Evolutionary conservation across 2,329 filamentous ascomycete genomes (phyloP).

Genomic region (Fusarium papillatum): DNA sequence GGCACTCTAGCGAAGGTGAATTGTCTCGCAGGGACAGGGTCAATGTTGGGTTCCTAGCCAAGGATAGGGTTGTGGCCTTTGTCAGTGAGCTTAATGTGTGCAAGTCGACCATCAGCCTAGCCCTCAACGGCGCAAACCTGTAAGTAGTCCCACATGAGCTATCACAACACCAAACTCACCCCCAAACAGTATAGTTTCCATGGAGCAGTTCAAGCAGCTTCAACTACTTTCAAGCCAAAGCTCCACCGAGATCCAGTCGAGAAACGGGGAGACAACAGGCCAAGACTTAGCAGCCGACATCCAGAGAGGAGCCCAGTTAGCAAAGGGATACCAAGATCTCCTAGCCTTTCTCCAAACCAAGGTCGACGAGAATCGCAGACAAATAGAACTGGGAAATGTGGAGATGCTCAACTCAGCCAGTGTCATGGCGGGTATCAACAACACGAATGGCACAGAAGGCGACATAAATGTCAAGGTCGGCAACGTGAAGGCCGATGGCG

Average conservation of each 20-base stretch:
- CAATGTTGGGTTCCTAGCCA: background rate
- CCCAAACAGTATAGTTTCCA: background rate
- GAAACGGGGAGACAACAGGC: rapidly evolving
- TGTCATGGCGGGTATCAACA: background rate
- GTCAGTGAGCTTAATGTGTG: background rate
- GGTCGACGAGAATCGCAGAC: background rate
- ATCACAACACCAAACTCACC: too few species aligned
- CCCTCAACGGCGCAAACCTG: background rate
- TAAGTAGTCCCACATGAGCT: background rate
- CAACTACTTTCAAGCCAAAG: background rate
- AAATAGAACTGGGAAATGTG: background rate
- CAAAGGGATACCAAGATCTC: background rate
- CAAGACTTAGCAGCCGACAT: background rate
- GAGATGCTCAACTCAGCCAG: background rate
- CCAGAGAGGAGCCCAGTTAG: background rate
- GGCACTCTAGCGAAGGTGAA: background rate
- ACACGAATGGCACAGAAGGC: background rate
- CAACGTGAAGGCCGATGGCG: background rate
- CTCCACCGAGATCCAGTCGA: background rate
- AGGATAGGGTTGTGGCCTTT: background rate
- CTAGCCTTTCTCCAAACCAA: background rate
- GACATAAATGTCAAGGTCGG: background rate
- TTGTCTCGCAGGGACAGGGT: background rate
- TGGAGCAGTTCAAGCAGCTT: background rate
- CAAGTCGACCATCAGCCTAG: background rate